Evolutionary conservation across 495 filamentous ascomycete genomes (phyloP).

Genomic region (Saxophila tyrrhenica): DNA sequence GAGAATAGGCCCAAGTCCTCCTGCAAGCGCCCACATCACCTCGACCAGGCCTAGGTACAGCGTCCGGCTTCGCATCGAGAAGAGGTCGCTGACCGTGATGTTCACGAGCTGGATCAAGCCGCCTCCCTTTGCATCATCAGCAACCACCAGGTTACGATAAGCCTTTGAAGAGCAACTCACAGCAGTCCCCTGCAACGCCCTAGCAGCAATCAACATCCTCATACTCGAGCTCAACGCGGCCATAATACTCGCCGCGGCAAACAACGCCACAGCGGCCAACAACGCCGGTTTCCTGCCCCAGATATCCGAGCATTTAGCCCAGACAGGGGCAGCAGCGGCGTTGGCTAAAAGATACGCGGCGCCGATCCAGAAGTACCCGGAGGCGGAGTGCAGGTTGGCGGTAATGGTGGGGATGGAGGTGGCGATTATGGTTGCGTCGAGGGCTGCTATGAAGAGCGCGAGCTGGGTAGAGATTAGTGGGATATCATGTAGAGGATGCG

Average conservation of each 20-base stretch:
- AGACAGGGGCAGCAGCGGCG: conserved; percentile 43
- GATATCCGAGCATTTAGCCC: conserved; percentile 49
- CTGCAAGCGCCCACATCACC: conserved; percentile 46
- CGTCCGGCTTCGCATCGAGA: conserved; percentile 44
- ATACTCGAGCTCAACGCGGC: conserved; percentile 41
- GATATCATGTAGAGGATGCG: not conserved
- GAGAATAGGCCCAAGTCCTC: conserved; percentile 45
- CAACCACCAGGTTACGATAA: too few species aligned
- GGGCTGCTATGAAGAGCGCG: conserved; percentile 45
- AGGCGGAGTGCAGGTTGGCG: conserved; percentile 43
- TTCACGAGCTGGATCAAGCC: conserved; percentile 42
- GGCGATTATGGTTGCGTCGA: conserved; percentile 53
- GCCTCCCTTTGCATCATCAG: too few species aligned
- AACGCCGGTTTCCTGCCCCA: conserved; percentile 49
- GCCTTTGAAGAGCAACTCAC: conserved; percentile 45
- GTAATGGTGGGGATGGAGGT: conserved; percentile 48
- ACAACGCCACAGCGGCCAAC: conserved; percentile 34
- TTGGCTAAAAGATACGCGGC: conserved; percentile 50
- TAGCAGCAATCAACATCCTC: conserved; percentile 43
- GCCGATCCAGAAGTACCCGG: conserved; percentile 57
- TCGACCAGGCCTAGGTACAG: conserved; percentile 45
- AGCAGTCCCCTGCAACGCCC: conserved; percentile 45
- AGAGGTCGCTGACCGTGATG: conserved; percentile 47
- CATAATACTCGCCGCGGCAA: conserved; percentile 33
- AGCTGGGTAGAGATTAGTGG: not conserved